These are phyloP conservation scores for Neurospora sp. DNA, from an alignment of 495 filamentous ascomycete genomes.

Conservation along the genomic window DNA sequence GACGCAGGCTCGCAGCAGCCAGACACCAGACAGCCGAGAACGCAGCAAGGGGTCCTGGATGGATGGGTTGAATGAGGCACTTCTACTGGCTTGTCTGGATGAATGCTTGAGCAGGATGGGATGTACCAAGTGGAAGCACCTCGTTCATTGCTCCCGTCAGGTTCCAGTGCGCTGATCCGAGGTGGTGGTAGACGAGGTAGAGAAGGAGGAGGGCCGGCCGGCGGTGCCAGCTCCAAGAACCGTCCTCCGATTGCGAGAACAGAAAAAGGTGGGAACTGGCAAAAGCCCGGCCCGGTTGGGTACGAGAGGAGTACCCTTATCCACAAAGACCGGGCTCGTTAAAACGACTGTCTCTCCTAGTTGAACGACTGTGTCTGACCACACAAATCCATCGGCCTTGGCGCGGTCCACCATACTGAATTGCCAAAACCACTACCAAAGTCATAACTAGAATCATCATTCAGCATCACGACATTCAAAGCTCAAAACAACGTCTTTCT, in stretches of 20 bases:
- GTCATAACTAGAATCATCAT: neutral
- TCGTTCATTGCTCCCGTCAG: neutral
- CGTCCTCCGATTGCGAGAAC: neutral
- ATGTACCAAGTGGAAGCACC: neutral
- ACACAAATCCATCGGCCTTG: no score
- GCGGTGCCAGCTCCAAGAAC: neutral
- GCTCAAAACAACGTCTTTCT: neutral
- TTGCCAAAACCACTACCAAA: no score
- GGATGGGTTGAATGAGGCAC: neutral
- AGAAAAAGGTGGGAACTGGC: slow-evolving; percentile 2
- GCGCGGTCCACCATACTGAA: no score
- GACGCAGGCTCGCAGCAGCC: neutral
- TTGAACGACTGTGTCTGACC: no score
- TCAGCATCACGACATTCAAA: neutral
- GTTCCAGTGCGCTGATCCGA: neutral
- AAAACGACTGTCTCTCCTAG: no score
- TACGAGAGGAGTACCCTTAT: slow-evolving; percentile 4
- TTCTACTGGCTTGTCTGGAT: neutral
- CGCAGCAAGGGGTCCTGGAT: neutral
- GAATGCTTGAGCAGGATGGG: neutral
- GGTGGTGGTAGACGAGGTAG: neutral
- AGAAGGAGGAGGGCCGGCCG: neutral
- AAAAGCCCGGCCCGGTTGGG: neutral
- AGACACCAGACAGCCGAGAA: neutral
- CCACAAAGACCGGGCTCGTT: neutral